Percentiles rank a stretch among this genome's conserved stretches.
These are phyloP conservation scores for Agaricus blazei DNA, from an alignment of 768 basidiomycete species.

Conservation along the genomic window DNA sequence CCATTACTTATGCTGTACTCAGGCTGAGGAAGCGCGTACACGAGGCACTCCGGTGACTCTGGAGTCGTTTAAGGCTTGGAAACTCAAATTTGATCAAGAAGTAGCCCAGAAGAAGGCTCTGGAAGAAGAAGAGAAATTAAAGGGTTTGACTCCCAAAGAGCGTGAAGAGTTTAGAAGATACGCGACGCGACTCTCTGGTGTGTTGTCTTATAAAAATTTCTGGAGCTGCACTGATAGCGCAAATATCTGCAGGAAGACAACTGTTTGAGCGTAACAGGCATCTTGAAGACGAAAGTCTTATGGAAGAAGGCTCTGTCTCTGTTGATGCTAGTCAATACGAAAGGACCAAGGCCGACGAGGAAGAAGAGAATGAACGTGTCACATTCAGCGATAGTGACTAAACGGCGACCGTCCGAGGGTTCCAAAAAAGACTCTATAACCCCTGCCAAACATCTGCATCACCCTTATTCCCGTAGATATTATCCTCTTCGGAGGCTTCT, in stretches of 20 bases:
- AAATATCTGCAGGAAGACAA: constrained; percentile 66
- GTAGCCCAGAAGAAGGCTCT: constrained; percentile 47
- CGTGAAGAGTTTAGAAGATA: constrained; percentile 76
- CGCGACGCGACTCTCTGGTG: constrained; percentile 63
- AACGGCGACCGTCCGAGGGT: constrained; percentile 12
- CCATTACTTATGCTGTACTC: constrained; percentile 8
- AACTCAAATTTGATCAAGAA: constrained; percentile 73
- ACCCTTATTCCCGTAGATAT: constrained; percentile 48
- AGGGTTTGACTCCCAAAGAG: constrained; percentile 70
- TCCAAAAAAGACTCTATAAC: constrained; percentile 29
- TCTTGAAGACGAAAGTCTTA: constrained; percentile 73
- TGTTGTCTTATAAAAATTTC: constrained; percentile 12
- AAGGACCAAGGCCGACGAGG: constrained; percentile 53
- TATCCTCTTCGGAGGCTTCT: constrained; percentile 46
- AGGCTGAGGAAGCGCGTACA: constrained; percentile 87
- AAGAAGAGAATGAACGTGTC: constrained; percentile 58
- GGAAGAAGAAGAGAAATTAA: constrained; percentile 75
- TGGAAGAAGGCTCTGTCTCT: constrained; percentile 83
- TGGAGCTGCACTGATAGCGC: not conserved
- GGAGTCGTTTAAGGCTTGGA: constrained; percentile 80
- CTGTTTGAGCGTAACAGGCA: constrained; percentile 82
- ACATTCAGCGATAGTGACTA: constrained; percentile 88
- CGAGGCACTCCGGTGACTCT: constrained; percentile 89
- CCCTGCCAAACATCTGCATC: constrained; percentile 58
- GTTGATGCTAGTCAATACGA: constrained; percentile 92